Base-by-base conservation (phyloP, 208 protist species). In the Wallacemonas sp. region DNA sequence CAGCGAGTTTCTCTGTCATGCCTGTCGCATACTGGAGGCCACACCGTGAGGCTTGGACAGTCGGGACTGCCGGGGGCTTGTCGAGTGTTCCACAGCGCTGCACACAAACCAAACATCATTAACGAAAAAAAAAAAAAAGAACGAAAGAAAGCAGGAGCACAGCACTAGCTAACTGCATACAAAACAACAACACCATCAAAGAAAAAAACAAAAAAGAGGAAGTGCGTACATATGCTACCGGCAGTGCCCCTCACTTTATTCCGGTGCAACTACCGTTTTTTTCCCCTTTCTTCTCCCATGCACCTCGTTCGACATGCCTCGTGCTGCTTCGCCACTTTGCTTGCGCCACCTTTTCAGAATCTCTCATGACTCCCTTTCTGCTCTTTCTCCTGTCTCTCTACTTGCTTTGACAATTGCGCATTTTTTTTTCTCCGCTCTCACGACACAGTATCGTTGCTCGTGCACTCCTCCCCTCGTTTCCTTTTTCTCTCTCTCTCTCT, bases 1-100 rank as follows among this genome's bases (percentile, higher is more conserved):
- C 7, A 71, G 82, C 22, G 65, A 65, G 1, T 95, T 92, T 55
- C 65, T 92, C 0, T 95, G 89, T 65, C 89, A 95, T 54, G 70
- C 76, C 10, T 95, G 89, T 65, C 86, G 86, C 16, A 69, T 95
- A 4, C 52, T 10, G 7, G 52, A 59, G 52, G 31, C 52, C 18
- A 41, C 52, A n/a, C 22, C 4, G 16, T 32, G 48, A 55, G 11
- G 5, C n/a, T n/a, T n/a, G n/a, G n/a, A n/a, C n/a, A n/a, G n/a
- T n/a, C n/a, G n/a, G n/a, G n/a, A n/a, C n/a, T n/a, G n/a, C n/a
- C n/a, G n/a, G n/a, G n/a, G n/a, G n/a, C n/a, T n/a, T n/a, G n/a
- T n/a, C n/a, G n/a, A n/a, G n/a, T n/a, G n/a, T n/a, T n/a, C 0
- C 36, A 0, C 36, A 41, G 36, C 36, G 36, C n/a, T n/a, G n/a